Conservation (phyloP, 768 basidiomycete species). For the Paxillus ammoniavirescens region DNA sequence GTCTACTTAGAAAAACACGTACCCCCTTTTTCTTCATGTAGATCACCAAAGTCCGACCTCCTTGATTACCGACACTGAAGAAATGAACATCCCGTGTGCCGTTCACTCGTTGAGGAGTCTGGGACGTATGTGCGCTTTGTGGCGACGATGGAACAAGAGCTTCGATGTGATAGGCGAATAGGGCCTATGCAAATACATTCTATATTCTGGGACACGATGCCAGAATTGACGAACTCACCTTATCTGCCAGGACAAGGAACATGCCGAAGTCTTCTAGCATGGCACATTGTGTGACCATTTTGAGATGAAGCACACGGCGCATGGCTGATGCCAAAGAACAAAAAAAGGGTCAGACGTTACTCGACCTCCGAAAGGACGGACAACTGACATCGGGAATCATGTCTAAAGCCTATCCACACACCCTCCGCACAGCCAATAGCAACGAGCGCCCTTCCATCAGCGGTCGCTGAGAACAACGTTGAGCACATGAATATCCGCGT, state of each 20-base stretch:
- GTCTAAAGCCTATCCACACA: slow-evolving; percentile 91
- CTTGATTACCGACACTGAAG: slow-evolving; percentile 89
- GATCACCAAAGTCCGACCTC: slow-evolving; percentile 85
- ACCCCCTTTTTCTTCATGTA: slow-evolving; percentile 96
- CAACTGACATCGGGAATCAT: slow-evolving; percentile 74
- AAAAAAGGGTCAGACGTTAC: slow-evolving; percentile 6
- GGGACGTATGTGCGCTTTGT: slow-evolving; percentile 60
- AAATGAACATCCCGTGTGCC: slow-evolving; percentile 92
- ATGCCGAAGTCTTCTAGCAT: slow-evolving; percentile 97
- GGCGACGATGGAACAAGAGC: slow-evolving; percentile 89
- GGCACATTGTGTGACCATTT: slow-evolving; percentile 92
- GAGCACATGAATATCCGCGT: neutral
- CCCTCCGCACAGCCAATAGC: slow-evolving; percentile 95
- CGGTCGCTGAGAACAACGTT: slow-evolving; percentile 52
- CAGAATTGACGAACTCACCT: slow-evolving; percentile 42
- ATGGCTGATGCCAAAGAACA: slow-evolving; percentile 52
- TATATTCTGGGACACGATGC: neutral
- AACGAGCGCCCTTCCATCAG: slow-evolving; percentile 82
- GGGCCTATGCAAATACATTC: slow-evolving; percentile 43
- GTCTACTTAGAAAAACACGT: slow-evolving; percentile 15
- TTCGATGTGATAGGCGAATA: slow-evolving; percentile 95
- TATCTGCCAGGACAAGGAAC: slow-evolving; percentile 93
- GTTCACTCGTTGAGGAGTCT: slow-evolving; percentile 88
- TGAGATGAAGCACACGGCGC: slow-evolving; percentile 89
- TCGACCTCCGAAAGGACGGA: neutral